A percentile compares a stretch with the other conserved stretches of the same genome.
These are phyloP conservation scores for Geranomyces michiganensis DNA, from an alignment of 192 early-diverging fungal genomes.

Conservation along the genomic window DNA sequence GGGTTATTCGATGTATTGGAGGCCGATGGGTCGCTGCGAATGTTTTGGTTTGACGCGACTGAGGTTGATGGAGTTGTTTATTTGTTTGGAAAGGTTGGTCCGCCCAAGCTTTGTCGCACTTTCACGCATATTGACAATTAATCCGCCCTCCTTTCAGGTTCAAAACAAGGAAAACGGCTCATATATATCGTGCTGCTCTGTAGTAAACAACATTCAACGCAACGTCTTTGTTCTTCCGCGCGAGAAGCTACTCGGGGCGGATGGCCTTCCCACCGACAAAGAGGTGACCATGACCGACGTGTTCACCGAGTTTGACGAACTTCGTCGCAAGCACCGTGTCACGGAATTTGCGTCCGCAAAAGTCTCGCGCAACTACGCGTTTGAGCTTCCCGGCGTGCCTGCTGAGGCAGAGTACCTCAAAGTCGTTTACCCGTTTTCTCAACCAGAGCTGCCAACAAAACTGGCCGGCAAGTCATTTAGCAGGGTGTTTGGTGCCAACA, in stretches of 20 bases:
- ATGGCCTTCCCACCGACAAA: conserved; percentile 57
- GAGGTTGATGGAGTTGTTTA: conserved; percentile 84
- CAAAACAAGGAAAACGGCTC: conserved; percentile 51
- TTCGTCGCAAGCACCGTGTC: conserved; percentile 63
- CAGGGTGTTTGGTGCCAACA: conserved; percentile 85
- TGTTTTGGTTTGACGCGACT: conserved; percentile 94
- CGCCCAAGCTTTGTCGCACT: background rate
- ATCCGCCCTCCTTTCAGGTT: conserved; percentile 41
- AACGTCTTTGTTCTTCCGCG: conserved; percentile 95
- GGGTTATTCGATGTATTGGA: conserved; percentile 35
- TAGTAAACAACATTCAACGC: conserved; percentile 77
- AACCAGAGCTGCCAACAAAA: conserved; percentile 59
- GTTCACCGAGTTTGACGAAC: conserved; percentile 70
- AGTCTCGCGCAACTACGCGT: conserved; percentile 86
- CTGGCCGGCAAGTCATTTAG: conserved; percentile 75
- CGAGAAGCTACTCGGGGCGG: conserved; percentile 49
- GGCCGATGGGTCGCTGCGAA: conserved; percentile 59
- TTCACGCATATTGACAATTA: background rate
- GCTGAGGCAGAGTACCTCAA: conserved; percentile 82
- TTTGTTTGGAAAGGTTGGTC: conserved; percentile 85
- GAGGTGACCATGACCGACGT: conserved; percentile 70
- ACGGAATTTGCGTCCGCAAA: conserved; percentile 58
- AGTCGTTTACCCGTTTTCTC: conserved; percentile 72
- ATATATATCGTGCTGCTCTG: conserved; percentile 81
- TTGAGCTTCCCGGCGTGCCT: conserved; percentile 84